These are phyloP conservation scores for Salix viminalis DNA, from an alignment of 345 rosid species.

Conservation along the genomic window DNA sequence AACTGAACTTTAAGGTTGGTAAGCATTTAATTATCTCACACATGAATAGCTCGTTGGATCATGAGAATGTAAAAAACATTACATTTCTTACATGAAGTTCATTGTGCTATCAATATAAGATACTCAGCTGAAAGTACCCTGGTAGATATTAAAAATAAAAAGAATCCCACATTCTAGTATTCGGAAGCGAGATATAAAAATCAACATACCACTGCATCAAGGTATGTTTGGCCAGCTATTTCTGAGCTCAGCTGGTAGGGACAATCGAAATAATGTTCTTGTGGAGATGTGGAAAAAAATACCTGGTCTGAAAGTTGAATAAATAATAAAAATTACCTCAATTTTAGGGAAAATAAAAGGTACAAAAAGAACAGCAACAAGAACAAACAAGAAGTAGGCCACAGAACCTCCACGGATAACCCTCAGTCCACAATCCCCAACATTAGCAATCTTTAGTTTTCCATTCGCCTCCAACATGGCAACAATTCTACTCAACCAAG, in stretches of 20 bases:
- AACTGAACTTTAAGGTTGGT: not conserved
- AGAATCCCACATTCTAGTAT: not conserved
- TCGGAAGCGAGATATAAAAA: not conserved
- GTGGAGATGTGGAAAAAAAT: constrained; percentile 64
- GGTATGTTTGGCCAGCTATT: constrained; percentile 62
- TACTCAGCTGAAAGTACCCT: not conserved
- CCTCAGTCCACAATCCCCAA: constrained; percentile 85
- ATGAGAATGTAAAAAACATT: not conserved
- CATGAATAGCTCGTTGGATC: not conserved
- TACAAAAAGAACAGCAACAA: not conserved
- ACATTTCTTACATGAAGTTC: not conserved
- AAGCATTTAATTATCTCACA: not conserved
- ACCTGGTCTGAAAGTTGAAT: constrained; percentile 35
- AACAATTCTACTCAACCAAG: constrained; percentile 48
- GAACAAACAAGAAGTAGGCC: not conserved
- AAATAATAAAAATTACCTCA: not conserved
- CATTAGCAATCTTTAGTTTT: constrained; percentile 60
- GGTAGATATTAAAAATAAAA: not conserved
- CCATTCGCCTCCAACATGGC: constrained; percentile 77
- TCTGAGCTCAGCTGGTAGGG: constrained; percentile 89
- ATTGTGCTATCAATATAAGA: not conserved
- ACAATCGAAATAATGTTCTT: constrained; percentile 88
- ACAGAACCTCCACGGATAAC: constrained; percentile 57
- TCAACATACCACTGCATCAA: constrained; percentile 69
- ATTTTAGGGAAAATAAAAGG: not conserved